phyloP scores from a whole-genome alignment of 2,329 filamentous ascomycete species.

The Scedosporium apiospermum region DNA sequence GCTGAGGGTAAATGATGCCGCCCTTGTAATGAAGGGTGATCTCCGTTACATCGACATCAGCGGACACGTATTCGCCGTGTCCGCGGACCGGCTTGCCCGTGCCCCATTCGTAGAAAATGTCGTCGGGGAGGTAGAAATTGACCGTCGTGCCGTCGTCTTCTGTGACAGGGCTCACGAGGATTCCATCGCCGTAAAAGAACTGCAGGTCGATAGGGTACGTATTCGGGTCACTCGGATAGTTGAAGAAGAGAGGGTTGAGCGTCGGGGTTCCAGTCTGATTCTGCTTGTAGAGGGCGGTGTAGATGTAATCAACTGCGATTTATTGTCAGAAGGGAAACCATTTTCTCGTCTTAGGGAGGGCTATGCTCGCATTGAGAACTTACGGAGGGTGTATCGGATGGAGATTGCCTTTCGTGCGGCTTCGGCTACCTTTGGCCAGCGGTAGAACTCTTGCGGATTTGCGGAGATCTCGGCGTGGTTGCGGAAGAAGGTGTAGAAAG shows the following conservation, averaged over 20 bases:
- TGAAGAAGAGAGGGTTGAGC: conserved; percentile 58
- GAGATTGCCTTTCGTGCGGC: conserved; percentile 59
- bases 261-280: conserved; percentile 48
- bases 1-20: conserved; percentile 52
- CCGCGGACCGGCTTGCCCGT: conserved; percentile 29
- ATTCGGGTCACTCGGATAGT: conserved; percentile 63
- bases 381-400: conserved; percentile 53
- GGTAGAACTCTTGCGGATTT: conserved; percentile 54
- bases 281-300: conserved; percentile 58
- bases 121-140: conserved; percentile 52
- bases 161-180: conserved; percentile 57
- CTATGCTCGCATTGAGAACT: neutral
- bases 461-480: conserved; percentile 48
- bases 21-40: conserved; percentile 58
- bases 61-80: conserved; percentile 23
- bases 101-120: conserved; percentile 31
- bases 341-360: no score
- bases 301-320: conserved; percentile 55
- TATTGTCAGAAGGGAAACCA: neutral
- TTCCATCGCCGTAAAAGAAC: conserved; percentile 60
- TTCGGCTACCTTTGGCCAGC: conserved; percentile 49
- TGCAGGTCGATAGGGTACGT: conserved; percentile 59
- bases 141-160: conserved; percentile 49
- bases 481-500: conserved; percentile 59
- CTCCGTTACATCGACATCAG: conserved; percentile 28